A percentile compares a stretch with the other conserved stretches of the same genome.
Conservation (phyloP, 768 basidiomycete species). For the Cystobasidium ongulense region DNA sequence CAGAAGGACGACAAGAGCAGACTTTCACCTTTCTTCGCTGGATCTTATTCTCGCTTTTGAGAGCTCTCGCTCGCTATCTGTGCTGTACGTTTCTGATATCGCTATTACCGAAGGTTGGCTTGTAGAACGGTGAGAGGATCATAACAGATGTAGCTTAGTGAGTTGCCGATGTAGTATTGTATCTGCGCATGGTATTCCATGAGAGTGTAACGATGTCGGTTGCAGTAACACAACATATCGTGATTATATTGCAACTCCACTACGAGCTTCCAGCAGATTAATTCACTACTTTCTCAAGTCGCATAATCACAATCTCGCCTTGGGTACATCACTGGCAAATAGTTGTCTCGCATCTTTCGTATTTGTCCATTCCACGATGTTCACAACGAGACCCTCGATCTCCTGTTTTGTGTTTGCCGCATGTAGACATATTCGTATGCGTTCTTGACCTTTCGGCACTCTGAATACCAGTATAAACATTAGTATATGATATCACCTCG, state of each 20-base stretch:
- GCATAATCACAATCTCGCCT: neutral
- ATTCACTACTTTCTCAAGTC: neutral
- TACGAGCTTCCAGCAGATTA: no score
- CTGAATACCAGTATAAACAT: neutral
- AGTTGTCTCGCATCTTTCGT: neutral
- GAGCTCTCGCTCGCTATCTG: no score
- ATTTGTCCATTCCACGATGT: conserved; percentile 46
- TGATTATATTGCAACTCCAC: no score
- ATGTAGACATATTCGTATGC: conserved; percentile 81
- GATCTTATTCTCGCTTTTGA: conserved; percentile 10
- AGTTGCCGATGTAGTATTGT: neutral
- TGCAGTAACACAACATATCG: no score
- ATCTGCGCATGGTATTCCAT: neutral
- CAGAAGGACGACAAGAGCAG: conserved; percentile 33
- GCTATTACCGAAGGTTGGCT: no score
- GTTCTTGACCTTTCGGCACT: conserved; percentile 73
- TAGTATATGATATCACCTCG: neutral
- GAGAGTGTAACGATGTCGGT: no score
- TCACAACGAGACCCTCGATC: conserved; percentile 55
- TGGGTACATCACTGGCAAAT: neutral
- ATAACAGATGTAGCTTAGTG: neutral
- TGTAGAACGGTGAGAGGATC: neutral
- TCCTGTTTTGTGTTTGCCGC: conserved; percentile 62
- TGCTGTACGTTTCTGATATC: no score
- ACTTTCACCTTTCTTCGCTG: conserved; percentile 27